Evolutionary conservation across 306 rosid species (phyloP), one percentile per base, ranked within the genome.

Genomic region (Lathyrus oleraceus): DNA sequence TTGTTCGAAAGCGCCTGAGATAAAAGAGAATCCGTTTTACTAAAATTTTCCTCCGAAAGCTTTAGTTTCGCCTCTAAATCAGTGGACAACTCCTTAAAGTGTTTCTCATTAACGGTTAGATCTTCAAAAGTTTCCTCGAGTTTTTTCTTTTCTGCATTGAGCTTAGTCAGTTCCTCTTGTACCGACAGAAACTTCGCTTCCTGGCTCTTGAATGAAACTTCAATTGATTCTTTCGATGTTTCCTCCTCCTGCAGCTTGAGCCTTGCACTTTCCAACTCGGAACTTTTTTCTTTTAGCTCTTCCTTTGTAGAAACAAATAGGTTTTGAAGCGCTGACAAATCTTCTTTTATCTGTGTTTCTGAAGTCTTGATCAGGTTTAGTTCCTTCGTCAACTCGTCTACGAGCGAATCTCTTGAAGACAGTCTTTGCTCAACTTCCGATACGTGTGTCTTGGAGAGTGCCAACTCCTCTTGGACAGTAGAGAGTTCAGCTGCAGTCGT

Each of bases 11-110:
- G 77, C 56, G 89, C 87, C 71, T 88, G 79, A 43, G 96, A 79
- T 75, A 94, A 75, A 59, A 88, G 97, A 75, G 91, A 71, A 84
- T 94, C 96, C 13, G 80, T 61, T 79, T 81, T 84, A 4, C 54
- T 71, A 25, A 89, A 86, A 45, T 79, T 91, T 74, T 89, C 91
- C 2, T 79, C 87, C 0, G 91, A 86, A 70, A 70, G 72, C 83
- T 81, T 83, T 44, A 94, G 80, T 69, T 85, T 89, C 61, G 73
- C 96, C 83, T 89, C 92, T 16, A 90, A 83, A 70, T 87, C 86
- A 57, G 76, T 14, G 61, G 72, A 79, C 62, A 81, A 73, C 28
- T 87, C 91, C 78, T 85, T 85, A 70, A 78, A 57, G 48, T 80
- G 74, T 70, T 87, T 83, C 5, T 14, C 48, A 72, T 81, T 77